phyloP scores from a whole-genome alignment of 352 stramenopile genomes.

The Phytophthora meadii region DNA sequence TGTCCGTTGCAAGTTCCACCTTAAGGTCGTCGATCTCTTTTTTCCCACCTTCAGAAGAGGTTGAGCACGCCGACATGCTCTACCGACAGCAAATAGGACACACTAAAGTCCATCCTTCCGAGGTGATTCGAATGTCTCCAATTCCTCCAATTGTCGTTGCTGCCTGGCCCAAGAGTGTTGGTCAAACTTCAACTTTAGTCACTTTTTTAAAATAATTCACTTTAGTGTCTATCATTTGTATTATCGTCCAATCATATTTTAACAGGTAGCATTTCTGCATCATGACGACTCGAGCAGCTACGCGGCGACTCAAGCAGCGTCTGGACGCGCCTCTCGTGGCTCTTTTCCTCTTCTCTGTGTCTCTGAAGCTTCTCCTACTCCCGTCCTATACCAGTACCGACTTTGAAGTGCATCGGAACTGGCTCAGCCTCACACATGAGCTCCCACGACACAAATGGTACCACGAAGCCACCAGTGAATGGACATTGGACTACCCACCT shows the following conservation, averaged over 20 bases:
- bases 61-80: not conserved
- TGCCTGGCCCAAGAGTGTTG: too few species aligned
- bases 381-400: slow-evolving; percentile 96
- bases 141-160: not conserved
- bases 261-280: slow-evolving; percentile 18
- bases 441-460: slow-evolving; percentile 94
- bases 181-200: slow-evolving; percentile 25
- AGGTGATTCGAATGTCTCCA: not conserved
- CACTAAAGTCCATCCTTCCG: not conserved
- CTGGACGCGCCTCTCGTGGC: slow-evolving; percentile 53
- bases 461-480: slow-evolving; percentile 94
- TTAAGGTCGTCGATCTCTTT: not conserved
- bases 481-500: slow-evolving; percentile 99
- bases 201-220: not conserved
- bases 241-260: slow-evolving; percentile 13
- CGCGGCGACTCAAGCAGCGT: slow-evolving; percentile 21
- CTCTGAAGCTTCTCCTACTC: slow-evolving; percentile 91
- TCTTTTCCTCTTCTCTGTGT: slow-evolving; percentile 59
- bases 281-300: slow-evolving; percentile 22
- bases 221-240: not conserved
- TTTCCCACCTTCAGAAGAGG: not conserved
- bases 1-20: not conserved
- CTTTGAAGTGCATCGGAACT: slow-evolving; percentile 99
- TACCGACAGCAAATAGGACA: not conserved
- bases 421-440: slow-evolving; percentile 95